Percentiles rank a stretch among this genome's conserved stretches.
Conservation (phyloP, 805 yeast species). For the Starmerella floricola region DNA sequence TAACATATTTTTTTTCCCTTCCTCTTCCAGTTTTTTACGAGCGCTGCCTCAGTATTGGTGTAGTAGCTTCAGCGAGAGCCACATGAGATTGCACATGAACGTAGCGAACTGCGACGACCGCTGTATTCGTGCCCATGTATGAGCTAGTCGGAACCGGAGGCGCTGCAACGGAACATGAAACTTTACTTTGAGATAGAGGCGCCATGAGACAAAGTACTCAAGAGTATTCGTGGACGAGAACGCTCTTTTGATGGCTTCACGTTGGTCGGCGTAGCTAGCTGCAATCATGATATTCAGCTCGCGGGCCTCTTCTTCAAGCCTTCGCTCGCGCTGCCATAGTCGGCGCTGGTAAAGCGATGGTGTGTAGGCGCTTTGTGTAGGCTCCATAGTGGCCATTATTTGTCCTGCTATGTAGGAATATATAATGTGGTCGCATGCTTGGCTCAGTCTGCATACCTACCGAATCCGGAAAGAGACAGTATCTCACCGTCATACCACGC, state of each 20-base stretch:
- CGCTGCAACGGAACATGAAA: slow-evolving; percentile 3
- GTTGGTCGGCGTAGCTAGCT: slow-evolving; percentile 9
- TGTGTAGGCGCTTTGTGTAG: not conserved
- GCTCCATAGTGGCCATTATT: too few relatives aligned
- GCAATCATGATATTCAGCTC: slow-evolving; percentile 18
- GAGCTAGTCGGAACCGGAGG: not conserved
- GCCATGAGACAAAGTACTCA: not conserved
- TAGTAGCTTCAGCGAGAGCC: not conserved
- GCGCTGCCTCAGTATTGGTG: not conserved
- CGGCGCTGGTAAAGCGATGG: slow-evolving; percentile 20
- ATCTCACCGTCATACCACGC: too few relatives aligned
- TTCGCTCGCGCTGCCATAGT: slow-evolving; percentile 19
- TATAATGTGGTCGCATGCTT: too few relatives aligned
- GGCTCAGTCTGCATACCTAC: too few relatives aligned
- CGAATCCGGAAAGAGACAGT: too few relatives aligned
- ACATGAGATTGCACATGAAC: not conserved
- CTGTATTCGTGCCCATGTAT: not conserved
- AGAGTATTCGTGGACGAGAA: not conserved
- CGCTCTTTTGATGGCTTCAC: slow-evolving; percentile 3
- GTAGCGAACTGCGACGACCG: slow-evolving; percentile 3
- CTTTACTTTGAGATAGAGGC: slow-evolving; percentile 1
- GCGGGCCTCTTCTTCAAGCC: slow-evolving; percentile 15
- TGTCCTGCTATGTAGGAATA: too few relatives aligned
- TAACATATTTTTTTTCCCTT: too few relatives aligned
- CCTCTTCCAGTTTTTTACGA: too few relatives aligned